Evolutionary conservation across 2,329 filamentous ascomycete species (phyloP).

Genomic region (Aspergillus pseudotamarii): DNA sequence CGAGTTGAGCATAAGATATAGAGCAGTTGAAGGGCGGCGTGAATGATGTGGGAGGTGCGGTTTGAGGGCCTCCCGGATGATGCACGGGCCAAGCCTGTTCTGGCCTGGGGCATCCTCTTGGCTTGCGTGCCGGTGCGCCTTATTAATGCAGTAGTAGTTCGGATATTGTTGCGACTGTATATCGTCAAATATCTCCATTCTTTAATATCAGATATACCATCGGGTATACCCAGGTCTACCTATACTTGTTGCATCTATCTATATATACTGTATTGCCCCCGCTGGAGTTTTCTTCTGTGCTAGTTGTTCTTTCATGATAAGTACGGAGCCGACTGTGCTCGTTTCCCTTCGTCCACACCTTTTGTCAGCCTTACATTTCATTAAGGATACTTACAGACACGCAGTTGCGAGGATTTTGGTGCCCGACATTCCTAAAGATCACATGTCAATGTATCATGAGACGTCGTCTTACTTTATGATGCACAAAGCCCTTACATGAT

Average conservation of each 20-base stretch:
- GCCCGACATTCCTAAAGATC: neutral
- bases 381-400: neutral
- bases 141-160: neutral
- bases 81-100: constrained; percentile 30
- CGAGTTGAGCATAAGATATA: constrained; percentile 23
- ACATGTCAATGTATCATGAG: neutral
- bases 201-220: neutral
- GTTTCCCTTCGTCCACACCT: neutral
- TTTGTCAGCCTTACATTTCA: neutral
- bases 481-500: neutral
- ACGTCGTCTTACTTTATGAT: neutral
- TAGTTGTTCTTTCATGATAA: neutral
- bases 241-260: neutral
- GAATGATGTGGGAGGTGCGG: constrained; percentile 28
- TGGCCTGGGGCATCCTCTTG: constrained; percentile 17
- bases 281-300: neutral
- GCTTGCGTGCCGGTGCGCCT: neutral
- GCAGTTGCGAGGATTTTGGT: neutral
- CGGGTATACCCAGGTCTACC: neutral
- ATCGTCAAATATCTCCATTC: neutral
- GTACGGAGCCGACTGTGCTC: neutral
- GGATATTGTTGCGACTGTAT: neutral
- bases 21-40: constrained; percentile 17
- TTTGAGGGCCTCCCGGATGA: constrained; percentile 25
- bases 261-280: neutral